Evolutionary conservation across 768 basidiomycete species (phyloP).

Genomic region (Mycena polygramma): DNA sequence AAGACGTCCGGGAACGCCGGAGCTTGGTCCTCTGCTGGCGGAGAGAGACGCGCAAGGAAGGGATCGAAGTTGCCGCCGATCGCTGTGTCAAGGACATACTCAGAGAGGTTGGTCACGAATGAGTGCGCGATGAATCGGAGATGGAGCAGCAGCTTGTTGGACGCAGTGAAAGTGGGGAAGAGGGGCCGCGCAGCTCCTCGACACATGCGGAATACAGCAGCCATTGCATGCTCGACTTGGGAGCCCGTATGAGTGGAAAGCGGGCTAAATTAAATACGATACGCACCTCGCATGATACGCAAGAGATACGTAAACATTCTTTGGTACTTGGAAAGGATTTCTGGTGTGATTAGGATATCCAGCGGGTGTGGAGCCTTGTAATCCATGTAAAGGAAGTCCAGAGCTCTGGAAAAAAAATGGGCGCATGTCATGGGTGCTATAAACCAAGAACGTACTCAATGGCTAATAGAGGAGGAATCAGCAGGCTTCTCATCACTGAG

Average conservation of each 20-base stretch:
- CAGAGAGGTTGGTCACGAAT: constrained; percentile 75
- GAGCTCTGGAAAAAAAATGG: constrained; percentile 63
- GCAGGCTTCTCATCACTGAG: not conserved
- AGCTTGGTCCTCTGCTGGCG: constrained; percentile 18
- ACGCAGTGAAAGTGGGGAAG: constrained; percentile 69
- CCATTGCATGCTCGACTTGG: constrained; percentile 76
- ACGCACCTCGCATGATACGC: constrained; percentile 80
- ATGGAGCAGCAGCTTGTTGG: constrained; percentile 69
- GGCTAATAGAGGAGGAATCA: constrained; percentile 43
- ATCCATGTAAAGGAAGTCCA: constrained; percentile 92
- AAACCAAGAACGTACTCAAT: constrained; percentile 62
- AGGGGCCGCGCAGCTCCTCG: constrained; percentile 56
- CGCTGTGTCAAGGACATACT: constrained; percentile 85
- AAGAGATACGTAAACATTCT: constrained; percentile 85
- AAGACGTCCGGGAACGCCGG: constrained; percentile 77
- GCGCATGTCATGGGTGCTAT: not conserved
- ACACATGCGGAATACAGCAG: constrained; percentile 76
- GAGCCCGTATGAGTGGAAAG: constrained; percentile 16
- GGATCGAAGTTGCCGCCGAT: constrained; percentile 83
- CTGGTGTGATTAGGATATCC: constrained; percentile 76
- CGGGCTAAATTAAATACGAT: not conserved
- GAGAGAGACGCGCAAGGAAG: constrained; percentile 64
- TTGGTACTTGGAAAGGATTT: constrained; percentile 88
- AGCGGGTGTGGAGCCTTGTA: constrained; percentile 90
- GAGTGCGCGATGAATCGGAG: constrained; percentile 82